A percentile compares a stretch with the other conserved stretches of the same genome.
These are phyloP conservation scores for Proteromonas lacertae DNA, from an alignment of 352 stramenopile species.

Conservation along the genomic window DNA sequence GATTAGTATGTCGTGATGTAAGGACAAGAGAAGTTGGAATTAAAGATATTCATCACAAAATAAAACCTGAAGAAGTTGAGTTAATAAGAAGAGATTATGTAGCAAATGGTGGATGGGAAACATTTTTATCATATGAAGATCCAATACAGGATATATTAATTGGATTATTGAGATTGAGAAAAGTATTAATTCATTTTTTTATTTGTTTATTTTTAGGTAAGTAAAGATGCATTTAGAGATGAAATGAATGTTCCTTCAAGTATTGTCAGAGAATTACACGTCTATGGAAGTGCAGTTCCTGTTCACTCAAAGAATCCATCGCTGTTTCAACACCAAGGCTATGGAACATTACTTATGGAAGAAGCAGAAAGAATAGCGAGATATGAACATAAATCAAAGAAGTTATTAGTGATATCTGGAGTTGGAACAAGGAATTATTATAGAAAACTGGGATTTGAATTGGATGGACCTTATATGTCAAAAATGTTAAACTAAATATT, in stretches of 20 bases:
- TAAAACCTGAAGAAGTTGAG: conserved; percentile 69
- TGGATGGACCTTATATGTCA: conserved; percentile 82
- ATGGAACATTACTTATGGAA: conserved; percentile 78
- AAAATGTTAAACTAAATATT: conserved; percentile 19
- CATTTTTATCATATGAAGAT: conserved; percentile 79
- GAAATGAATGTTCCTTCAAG: too few species aligned
- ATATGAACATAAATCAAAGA: conserved; percentile 64
- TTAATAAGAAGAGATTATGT: conserved; percentile 69
- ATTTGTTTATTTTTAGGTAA: conserved; percentile 22
- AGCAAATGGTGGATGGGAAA: conserved; percentile 78
- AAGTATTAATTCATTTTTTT: conserved; percentile 24
- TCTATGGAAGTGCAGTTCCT: conserved; percentile 78
- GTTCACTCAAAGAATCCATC: conserved; percentile 60
- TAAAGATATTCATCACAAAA: conserved; percentile 64
- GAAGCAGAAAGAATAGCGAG: conserved; percentile 70
- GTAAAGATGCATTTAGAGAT: conserved; percentile 19
- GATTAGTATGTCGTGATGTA: conserved; percentile 62
- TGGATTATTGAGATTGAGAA: conserved; percentile 57
- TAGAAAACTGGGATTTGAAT: conserved; percentile 70
- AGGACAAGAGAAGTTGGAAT: conserved; percentile 73
- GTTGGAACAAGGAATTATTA: conserved; percentile 85
- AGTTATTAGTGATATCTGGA: conserved; percentile 76
- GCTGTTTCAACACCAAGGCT: conserved; percentile 82
- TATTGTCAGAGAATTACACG: conserved; percentile 61
- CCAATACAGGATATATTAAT: conserved; percentile 76